Percentiles rank a stretch among this genome's conserved stretches.
phyloP scores from a whole-genome alignment of 2,329 filamentous ascomycete species.

The Fusarium sp. region DNA sequence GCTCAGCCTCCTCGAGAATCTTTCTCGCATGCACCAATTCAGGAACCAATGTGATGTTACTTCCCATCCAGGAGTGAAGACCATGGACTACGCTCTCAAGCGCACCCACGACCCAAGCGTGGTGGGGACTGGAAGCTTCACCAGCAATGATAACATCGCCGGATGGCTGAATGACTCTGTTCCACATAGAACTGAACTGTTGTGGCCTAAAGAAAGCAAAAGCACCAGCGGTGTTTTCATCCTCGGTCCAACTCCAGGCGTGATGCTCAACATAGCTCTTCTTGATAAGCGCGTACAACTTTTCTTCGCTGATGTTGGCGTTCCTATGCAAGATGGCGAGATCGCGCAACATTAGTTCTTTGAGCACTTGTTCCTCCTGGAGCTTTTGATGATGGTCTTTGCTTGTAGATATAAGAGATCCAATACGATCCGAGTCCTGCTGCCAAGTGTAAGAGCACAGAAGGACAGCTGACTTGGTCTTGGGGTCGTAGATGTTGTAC shows the following conservation, averaged over 20 bases:
- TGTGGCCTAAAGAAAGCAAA: conserved; percentile 26
- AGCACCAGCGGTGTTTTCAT: conserved; percentile 16
- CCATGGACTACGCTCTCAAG: conserved; percentile 13
- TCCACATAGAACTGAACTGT: conserved; percentile 25
- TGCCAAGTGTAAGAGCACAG: conserved; percentile 20
- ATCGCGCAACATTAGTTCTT: conserved; percentile 3
- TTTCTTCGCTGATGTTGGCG: neutral
- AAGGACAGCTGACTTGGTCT: conserved; percentile 13
- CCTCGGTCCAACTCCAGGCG: conserved; percentile 1
- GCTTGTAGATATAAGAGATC: conserved; percentile 1
- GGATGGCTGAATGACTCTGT: conserved; percentile 16
- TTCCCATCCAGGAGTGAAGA: conserved; percentile 11
- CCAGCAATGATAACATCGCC: conserved; percentile 26
- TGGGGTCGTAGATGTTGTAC: conserved; percentile 2
- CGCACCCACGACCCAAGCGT: conserved; percentile 15
- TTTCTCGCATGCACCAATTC: conserved; percentile 1
- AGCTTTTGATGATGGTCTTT: neutral
- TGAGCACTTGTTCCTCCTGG: neutral
- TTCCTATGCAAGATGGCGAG: conserved; percentile 3
- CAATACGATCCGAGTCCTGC: conserved; percentile 13
- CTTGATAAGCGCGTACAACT: conserved; percentile 5
- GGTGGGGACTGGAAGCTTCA: conserved; percentile 17
- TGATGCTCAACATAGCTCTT: conserved; percentile 12
- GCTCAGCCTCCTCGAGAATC: neutral
- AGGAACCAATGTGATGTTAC: neutral